phyloP scores from a whole-genome alignment of 1,284 basidiomycete genomes.

The Ceratobasidium sp. region DNA sequence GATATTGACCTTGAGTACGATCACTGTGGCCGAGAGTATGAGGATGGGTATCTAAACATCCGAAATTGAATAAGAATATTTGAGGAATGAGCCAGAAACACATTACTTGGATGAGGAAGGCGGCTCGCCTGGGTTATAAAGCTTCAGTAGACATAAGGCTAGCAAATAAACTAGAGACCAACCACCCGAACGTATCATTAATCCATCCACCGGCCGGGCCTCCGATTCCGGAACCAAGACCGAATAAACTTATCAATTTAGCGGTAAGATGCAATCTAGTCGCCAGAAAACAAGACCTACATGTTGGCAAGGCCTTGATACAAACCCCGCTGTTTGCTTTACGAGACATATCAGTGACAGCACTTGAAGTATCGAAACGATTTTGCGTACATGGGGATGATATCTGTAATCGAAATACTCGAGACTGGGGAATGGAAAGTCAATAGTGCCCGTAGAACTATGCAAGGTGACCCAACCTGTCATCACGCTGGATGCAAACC shows the following conservation, averaged over 20 bases:
- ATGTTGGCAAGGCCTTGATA: slow-evolving; percentile 91
- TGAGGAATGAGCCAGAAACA: slow-evolving; percentile 35
- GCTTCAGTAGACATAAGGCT: not conserved
- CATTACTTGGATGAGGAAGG: slow-evolving; percentile 67
- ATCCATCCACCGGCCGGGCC: slow-evolving; percentile 90
- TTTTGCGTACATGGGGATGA: slow-evolving; percentile 75
- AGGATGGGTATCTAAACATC: slow-evolving; percentile 71
- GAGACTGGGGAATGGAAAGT: slow-evolving; percentile 59
- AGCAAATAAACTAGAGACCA: slow-evolving; percentile 46
- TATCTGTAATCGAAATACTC: slow-evolving; percentile 75
- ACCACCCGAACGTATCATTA: slow-evolving; percentile 85
- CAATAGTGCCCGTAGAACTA: slow-evolving; percentile 42
- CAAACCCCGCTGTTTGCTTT: slow-evolving; percentile 80
- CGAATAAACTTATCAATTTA: slow-evolving; percentile 62
- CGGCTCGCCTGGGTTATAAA: slow-evolving; percentile 47
- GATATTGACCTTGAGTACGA: slow-evolving; percentile 76
- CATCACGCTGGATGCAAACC: slow-evolving; percentile 59
- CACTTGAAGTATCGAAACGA: not conserved
- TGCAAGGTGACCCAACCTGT: slow-evolving; percentile 62
- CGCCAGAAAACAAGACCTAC: slow-evolving; percentile 52
- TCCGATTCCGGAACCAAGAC: slow-evolving; percentile 80
- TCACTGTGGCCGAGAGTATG: slow-evolving; percentile 68
- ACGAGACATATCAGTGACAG: not conserved
- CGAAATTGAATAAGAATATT: slow-evolving; percentile 36
- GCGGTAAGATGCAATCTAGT: slow-evolving; percentile 24